Evolutionary conservation across 495 filamentous ascomycete species (phyloP), one percentile per base, ranked within the genome.

Genomic region (Elasticomyces elasticus): DNA sequence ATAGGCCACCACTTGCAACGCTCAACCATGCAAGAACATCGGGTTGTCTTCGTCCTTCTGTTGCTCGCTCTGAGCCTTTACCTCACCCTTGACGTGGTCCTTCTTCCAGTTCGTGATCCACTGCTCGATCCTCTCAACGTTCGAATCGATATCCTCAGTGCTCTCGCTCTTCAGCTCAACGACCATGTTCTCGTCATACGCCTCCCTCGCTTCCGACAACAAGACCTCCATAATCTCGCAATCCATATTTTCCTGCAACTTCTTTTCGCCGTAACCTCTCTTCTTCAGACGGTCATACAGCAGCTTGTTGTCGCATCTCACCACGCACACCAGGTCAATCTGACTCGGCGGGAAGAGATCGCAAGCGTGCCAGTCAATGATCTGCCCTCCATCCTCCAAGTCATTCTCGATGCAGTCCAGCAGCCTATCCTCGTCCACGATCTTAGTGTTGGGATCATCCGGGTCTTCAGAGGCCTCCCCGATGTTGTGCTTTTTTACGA

Each of bases 351-450:
- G 91, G 66, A 99, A 97, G 27, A 97, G 71, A 64, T 99, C 94
- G 70, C 91, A 96, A 0, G 88, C 90, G 68, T 99, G 92, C 92
- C 91, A 99, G 70, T 99, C 94, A 59, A 99, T 86, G 64, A 99
- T 79, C 66, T 81, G 85, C 15, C 94, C 94, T 55, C 94, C 94
- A 24, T 78, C 67, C 57, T 82, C 78, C 49, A 86, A 76, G 52
- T 89, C 82, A 45, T 89, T 79, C 70, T 98, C 92, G 51, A 98
- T 83, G 15, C 83, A 78, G 66, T 97, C 92, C 28, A 98, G 75
- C 15, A 98, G 72, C 87, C 94, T 64, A 65, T 97, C 91, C 66
- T 98, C 92, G 66, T 98, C 89, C 20, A 98, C 89, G 45, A 96
- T 85, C 85, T 86, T 95, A 61, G 84, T 87, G 69, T 86, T 77